These are phyloP conservation scores for Nemophila menziesii DNA, from an alignment of 257 asterid genomes.

Conservation along the genomic window DNA sequence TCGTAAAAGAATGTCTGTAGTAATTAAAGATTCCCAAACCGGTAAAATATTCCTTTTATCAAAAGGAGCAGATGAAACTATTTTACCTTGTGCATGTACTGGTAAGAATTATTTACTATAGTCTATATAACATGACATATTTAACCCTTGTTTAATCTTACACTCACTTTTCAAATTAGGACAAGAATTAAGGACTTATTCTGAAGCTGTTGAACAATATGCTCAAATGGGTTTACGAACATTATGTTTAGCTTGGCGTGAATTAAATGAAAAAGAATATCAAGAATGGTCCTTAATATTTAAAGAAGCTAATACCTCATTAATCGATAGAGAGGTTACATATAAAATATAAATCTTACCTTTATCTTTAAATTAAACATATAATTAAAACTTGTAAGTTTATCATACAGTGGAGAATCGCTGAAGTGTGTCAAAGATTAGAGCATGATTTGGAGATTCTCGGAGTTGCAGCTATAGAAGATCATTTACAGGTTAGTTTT, in stretches of 20 bases:
- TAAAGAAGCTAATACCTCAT: slow-evolving; percentile 88
- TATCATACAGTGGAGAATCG: slow-evolving; percentile 76
- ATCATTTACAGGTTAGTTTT: slow-evolving; percentile 73
- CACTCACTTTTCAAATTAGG: no score
- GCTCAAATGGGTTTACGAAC: slow-evolving; percentile 95
- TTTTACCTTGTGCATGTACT: slow-evolving; percentile 60
- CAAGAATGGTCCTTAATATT: slow-evolving; percentile 82
- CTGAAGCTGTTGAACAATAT: slow-evolving; percentile 92
- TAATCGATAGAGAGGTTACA: slow-evolving; percentile 89
- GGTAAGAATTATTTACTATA: slow-evolving; percentile 31
- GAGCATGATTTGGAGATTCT: slow-evolving; percentile 82
- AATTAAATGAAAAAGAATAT: slow-evolving; percentile 68
- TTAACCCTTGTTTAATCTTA: slow-evolving; percentile 5
- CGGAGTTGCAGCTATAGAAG: slow-evolving; percentile 99
- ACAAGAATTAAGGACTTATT: slow-evolving; percentile 57
- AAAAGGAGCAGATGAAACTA: slow-evolving; percentile 95
- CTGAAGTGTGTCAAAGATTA: slow-evolving; percentile 92
- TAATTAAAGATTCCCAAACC: slow-evolving; percentile 55
- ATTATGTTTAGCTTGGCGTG: slow-evolving; percentile 95
- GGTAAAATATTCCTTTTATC: slow-evolving; percentile 66
- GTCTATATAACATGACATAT: slow-evolving; percentile 1
- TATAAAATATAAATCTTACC: not conserved
- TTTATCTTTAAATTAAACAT: not conserved
- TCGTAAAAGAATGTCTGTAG: slow-evolving; percentile 92
- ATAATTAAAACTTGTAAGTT: slow-evolving; percentile 4